phyloP scores from a whole-genome alignment of 352 stramenopile species.

The Globisporangium mamillatum region DNA sequence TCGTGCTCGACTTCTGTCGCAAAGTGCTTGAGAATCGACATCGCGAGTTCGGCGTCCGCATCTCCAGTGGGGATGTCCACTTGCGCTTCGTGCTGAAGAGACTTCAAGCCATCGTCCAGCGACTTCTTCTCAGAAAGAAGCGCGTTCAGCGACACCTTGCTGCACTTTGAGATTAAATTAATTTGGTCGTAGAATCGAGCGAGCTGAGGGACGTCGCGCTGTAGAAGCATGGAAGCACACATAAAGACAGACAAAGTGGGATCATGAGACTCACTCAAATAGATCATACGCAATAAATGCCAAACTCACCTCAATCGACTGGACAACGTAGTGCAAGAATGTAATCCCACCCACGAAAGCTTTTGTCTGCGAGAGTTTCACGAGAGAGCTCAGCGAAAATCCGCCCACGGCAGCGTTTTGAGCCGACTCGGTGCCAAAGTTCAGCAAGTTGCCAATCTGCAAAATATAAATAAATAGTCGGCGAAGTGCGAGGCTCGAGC shows the following conservation, averaged over 20 bases:
- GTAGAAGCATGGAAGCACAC: neutral
- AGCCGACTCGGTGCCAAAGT: constrained; percentile 61
- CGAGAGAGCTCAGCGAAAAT: constrained; percentile 75
- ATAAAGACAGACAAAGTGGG: neutral
- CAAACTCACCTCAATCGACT: constrained; percentile 59
- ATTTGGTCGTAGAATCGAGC: constrained; percentile 77
- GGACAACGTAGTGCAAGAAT: constrained; percentile 85
- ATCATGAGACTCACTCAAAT: neutral
- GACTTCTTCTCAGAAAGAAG: constrained; percentile 70
- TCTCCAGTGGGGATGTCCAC: constrained; percentile 26
- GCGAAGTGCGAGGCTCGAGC: constrained; percentile 61
- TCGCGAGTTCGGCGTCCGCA: constrained; percentile 36
- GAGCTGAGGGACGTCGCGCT: constrained; percentile 67
- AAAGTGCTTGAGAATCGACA: constrained; percentile 56
- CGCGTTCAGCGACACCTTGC: constrained; percentile 64
- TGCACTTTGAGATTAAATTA: constrained; percentile 68
- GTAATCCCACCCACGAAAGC: constrained; percentile 79
- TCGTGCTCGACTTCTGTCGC: constrained; percentile 60
- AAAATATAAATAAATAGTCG: constrained; percentile 88
- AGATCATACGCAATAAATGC: neutral
- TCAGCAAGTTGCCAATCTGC: constrained; percentile 38
- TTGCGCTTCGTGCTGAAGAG: constrained; percentile 49
- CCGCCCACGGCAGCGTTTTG: constrained; percentile 39
- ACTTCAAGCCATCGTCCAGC: constrained; percentile 60
- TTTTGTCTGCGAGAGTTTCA: constrained; percentile 87